Base-by-base conservation (phyloP, 1,139 yeast species). In the Diutina scorzettiae region DNA sequence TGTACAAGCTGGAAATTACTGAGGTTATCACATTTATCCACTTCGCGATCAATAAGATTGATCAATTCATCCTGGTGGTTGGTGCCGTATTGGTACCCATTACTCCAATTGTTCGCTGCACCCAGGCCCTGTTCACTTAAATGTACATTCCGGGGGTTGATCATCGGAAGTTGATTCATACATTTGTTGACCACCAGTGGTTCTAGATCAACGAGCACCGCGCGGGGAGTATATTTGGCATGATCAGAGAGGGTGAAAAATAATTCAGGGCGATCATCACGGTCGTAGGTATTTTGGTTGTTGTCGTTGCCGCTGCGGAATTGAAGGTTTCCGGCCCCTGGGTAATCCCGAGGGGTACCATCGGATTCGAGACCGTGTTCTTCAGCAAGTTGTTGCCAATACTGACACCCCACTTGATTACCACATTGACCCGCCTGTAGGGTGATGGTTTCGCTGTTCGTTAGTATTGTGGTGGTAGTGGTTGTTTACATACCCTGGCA, bases 31-130 rank as follows among this genome's bases (percentile, higher is more conserved):
- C 96, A 82, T 33, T 85, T 82, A 55, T 91, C 98, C 37, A 89
- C 73, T 53, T 91, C 97, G 46, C 95, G 70, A 55, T 89, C 96
- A 40, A 91, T 72, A 72, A 89, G 76, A 53, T 86, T 91, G 48
- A 85, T 53, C 40, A 91, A 64, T 19, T 76, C 79, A 43, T 87
- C 96, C 44, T 74, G 72, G 48, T 82, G 74, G 40, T 68, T 65
- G 34, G 74, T 71, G 0, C 94, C 97, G 47, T 82, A 80, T 31
- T 75, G 71, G 56, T 85, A 87, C 2, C 98, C 98, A 44, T 80
- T 80, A 2, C 89, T 84, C 97, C 97, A 91, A 49, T 86, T 86
- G 58, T 91, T 91, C 18, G 95, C 98, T 0, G 98, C 98, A 3
- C 96, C 95, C 29, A 81, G 73, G 2, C 96, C 96, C 20, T 78